Conservation (phyloP, 495 filamentous ascomycete genomes). For the Trichoderma orchidacearum region DNA sequence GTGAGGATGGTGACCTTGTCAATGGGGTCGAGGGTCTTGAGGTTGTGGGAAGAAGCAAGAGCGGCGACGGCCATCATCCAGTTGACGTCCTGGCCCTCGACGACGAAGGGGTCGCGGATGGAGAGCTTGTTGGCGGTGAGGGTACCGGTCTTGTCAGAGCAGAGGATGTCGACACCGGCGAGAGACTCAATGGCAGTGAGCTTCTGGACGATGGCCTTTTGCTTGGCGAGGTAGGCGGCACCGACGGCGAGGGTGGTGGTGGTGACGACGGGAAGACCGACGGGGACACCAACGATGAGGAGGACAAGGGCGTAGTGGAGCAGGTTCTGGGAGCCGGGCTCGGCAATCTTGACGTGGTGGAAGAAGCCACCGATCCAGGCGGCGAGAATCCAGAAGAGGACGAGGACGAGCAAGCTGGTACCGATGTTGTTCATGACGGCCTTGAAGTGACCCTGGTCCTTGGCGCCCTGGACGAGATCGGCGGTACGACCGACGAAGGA, state of each 20-base stretch:
- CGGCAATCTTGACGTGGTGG: slow-evolving; percentile 39
- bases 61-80: slow-evolving; percentile 86
- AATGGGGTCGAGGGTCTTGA: slow-evolving; percentile 88
- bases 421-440: slow-evolving; percentile 76
- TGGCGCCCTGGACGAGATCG: slow-evolving; percentile 61
- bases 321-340: slow-evolving; percentile 49
- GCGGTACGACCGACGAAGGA: slow-evolving; percentile 84
- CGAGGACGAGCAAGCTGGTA: slow-evolving; percentile 66
- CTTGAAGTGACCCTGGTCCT: slow-evolving; percentile 73
- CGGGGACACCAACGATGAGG: slow-evolving; percentile 86
- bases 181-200: slow-evolving; percentile 89
- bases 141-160: slow-evolving; percentile 94
- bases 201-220: slow-evolving; percentile 95
- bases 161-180: slow-evolving; percentile 90
- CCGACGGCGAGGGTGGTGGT: slow-evolving; percentile 96
- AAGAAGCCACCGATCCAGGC: slow-evolving; percentile 84
- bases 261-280: slow-evolving; percentile 90
- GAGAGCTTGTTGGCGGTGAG: slow-evolving; percentile 88
- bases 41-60: slow-evolving; percentile 81
- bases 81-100: slow-evolving; percentile 61
- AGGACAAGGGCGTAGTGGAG: slow-evolving; percentile 76
- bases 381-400: slow-evolving; percentile 62
- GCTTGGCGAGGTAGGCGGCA: slow-evolving; percentile 84
- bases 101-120: slow-evolving; percentile 68
- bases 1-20: slow-evolving; percentile 87